Evolutionary conservation across 148 eudicot genomes (phyloP).

Genomic region (Salicornia ramosissima): DNA sequence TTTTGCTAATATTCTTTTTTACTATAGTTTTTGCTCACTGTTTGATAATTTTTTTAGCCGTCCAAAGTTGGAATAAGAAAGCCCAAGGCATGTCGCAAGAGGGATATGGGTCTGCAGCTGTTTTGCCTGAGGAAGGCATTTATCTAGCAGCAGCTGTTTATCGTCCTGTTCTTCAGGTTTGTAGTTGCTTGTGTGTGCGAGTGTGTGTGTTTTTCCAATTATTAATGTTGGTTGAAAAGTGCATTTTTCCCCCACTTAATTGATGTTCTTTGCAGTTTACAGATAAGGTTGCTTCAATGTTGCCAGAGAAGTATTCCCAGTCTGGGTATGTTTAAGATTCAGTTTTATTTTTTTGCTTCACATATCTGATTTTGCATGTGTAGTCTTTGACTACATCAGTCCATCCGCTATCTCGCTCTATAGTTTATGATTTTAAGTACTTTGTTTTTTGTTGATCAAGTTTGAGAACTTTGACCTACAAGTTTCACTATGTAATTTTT

Average conservation of each 20-base stretch:
- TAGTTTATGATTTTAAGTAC: no score
- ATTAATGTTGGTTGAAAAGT: neutral
- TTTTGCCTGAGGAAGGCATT: conserved; percentile 93
- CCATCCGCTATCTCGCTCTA: no score
- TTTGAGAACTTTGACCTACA: no score
- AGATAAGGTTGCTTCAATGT: conserved; percentile 75
- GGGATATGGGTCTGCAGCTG: conserved; percentile 96
- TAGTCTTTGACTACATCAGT: neutral
- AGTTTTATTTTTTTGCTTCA: neutral
- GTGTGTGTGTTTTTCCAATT: neutral
- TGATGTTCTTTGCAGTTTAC: conserved; percentile 65
- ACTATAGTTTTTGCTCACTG: conserved; percentile 2
- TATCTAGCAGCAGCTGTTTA: conserved; percentile 96
- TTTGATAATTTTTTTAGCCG: conserved; percentile 12
- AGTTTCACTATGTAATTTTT: no score
- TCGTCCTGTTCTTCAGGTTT: conserved; percentile 93
- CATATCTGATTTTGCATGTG: neutral
- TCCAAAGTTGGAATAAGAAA: conserved; percentile 79
- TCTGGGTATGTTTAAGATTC: conserved; percentile 62
- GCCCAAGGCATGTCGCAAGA: conserved; percentile 72
- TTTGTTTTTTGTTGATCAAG: no score
- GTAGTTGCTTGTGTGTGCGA: conserved; percentile 11
- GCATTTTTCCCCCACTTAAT: neutral
- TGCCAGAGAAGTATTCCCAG: conserved; percentile 84
- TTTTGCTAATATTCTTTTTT: neutral